phyloP scores from a whole-genome alignment of 192 early-diverging fungal genomes.

The Podila horticola region DNA sequence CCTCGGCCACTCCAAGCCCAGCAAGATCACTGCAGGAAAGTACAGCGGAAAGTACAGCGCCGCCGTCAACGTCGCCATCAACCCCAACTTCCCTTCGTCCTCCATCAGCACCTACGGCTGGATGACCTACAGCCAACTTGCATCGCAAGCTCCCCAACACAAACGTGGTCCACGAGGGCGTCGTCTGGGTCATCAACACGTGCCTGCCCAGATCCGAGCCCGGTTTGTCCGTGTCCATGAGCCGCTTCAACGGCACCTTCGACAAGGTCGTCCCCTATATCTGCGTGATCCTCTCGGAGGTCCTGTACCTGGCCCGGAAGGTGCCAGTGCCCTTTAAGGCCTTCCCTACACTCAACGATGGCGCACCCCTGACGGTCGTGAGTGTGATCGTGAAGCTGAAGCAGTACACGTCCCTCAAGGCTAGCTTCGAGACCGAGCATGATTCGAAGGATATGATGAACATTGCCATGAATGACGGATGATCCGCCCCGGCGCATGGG shows the following conservation, averaged over 20 bases:
- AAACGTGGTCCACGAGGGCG: background rate
- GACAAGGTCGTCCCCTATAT: conserved; percentile 2
- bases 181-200: background rate
- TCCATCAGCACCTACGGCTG: background rate
- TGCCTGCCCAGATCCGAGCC: background rate
- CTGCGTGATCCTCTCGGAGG: conserved; percentile 18
- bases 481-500: background rate
- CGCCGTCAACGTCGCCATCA: background rate
- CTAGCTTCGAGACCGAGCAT: background rate
- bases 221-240: background rate
- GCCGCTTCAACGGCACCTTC: conserved; percentile 7
- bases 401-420: conserved; percentile 17
- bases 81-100: conserved; percentile 9
- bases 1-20: background rate
- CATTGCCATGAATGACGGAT: conserved; percentile 3
- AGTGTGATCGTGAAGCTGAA: conserved; percentile 32
- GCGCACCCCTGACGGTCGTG: background rate
- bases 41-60: too few relatives aligned
- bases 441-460: conserved; percentile 8
- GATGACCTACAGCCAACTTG: conserved; percentile 6
- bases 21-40: background rate
- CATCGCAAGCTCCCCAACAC: background rate
- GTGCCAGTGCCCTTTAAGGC: conserved; percentile 26
- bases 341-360: background rate
- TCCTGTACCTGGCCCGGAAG: conserved; percentile 9